phyloP scores from a whole-genome alignment of 176 grass and related monocot species.

The Avena atlantica region DNA sequence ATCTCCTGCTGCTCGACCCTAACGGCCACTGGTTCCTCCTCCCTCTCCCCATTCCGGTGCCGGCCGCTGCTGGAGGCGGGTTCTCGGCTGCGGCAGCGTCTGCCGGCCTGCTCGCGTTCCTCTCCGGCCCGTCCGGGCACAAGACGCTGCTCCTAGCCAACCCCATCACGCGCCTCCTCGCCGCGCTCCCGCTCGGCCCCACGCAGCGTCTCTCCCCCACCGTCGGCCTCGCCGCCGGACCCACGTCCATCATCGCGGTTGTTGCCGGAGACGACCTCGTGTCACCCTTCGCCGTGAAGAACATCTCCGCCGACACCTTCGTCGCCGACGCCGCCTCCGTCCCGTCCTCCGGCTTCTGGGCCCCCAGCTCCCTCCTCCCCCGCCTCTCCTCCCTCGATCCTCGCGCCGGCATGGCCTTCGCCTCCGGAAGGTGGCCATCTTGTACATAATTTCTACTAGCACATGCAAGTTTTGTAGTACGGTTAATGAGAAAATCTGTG shows the following conservation, averaged over 20 bases:
- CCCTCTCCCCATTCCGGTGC: conserved; percentile 42
- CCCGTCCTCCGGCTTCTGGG: conserved; percentile 67
- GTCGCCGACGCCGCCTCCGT: conserved; percentile 72
- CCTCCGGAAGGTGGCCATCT: conserved; percentile 47
- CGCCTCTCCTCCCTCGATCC: conserved; percentile 84
- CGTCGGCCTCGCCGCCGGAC: conserved; percentile 69
- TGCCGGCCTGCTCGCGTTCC: conserved; percentile 73
- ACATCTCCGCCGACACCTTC: conserved; percentile 86
- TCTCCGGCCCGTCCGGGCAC: conserved; percentile 70
- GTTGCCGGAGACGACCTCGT: conserved; percentile 85
- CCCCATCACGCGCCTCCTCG: conserved; percentile 76
- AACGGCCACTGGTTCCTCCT: conserved; percentile 61
- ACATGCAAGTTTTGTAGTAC: conserved; percentile 2
- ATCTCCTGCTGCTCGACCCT: conserved; percentile 68
- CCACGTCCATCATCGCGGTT: conserved; percentile 75
- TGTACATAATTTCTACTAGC: background rate
- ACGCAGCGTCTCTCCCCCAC: conserved; percentile 79
- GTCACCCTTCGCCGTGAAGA: conserved; percentile 96
- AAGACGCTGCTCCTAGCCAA: conserved; percentile 85
- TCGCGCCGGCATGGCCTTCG: conserved; percentile 71
- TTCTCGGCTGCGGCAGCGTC: conserved; percentile 78
- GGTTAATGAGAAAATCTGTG: background rate
- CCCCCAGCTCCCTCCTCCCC: conserved; percentile 70
- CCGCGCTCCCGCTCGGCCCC: conserved; percentile 65
- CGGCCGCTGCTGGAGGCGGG: background rate